Evolutionary conservation across 2,329 filamentous ascomycete genomes (phyloP).

Genomic region (Bimuria novae-zelandiae): DNA sequence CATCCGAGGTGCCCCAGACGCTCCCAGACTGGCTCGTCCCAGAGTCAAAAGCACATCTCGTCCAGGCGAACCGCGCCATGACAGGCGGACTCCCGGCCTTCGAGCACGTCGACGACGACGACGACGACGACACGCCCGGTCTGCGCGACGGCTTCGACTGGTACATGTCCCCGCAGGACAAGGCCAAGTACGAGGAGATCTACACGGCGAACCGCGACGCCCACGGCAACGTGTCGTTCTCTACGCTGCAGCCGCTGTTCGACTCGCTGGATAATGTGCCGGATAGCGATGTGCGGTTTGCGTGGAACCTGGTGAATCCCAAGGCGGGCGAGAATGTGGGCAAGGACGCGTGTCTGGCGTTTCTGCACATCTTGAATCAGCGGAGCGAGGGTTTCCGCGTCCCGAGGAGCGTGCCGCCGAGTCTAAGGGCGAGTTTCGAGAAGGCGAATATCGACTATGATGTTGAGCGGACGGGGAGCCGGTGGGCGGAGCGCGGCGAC

Average conservation of each 20-base stretch:
- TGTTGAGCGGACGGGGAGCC: conserved; percentile 74
- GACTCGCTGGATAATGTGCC: conserved; percentile 68
- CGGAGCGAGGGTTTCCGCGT: conserved; percentile 94
- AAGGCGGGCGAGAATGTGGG: conserved; percentile 81
- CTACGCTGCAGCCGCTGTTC: conserved; percentile 81
- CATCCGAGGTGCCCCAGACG: conserved; percentile 74
- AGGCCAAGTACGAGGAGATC: conserved; percentile 94
- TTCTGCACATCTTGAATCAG: conserved; percentile 95
- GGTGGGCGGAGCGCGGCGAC: conserved; percentile 79
- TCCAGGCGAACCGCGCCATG: conserved; percentile 56
- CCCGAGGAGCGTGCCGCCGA: conserved; percentile 86
- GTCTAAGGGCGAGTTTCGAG: conserved; percentile 89
- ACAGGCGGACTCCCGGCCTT: conserved; percentile 80
- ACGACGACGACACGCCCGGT: conserved; percentile 77
- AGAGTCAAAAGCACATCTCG: conserved; percentile 65
- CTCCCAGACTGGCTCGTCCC: conserved; percentile 97
- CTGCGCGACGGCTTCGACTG: conserved; percentile 98
- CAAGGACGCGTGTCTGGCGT: conserved; percentile 92
- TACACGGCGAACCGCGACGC: conserved; percentile 90
- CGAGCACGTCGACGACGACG: conserved; percentile 75
- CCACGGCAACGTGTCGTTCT: conserved; percentile 77
- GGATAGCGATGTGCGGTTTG: conserved; percentile 81
- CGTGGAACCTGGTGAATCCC: conserved; percentile 97
- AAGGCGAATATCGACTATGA: conserved; percentile 97
- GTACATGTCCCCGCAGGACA: conserved; percentile 96